These are phyloP conservation scores for Corchorus olitorius DNA, from an alignment of 345 rosid species.

Conservation along the genomic window DNA sequence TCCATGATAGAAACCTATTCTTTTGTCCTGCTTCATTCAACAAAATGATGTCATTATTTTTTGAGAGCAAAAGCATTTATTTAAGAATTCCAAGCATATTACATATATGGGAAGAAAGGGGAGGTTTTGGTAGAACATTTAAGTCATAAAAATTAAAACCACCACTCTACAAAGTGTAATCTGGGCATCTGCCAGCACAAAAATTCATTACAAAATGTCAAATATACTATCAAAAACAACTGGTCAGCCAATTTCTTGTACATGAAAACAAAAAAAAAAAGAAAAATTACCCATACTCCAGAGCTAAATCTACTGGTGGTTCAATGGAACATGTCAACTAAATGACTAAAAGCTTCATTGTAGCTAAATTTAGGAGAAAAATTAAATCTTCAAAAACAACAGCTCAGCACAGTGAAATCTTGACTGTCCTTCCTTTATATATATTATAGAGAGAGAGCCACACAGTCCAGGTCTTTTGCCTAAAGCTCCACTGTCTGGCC, in stretches of 20 bases:
- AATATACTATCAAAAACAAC: not conserved
- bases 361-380: conserved; percentile 3
- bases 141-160: not conserved
- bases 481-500: not conserved
- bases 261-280: not conserved
- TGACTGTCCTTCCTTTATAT: not conserved
- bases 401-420: not conserved
- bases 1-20: no score
- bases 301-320: not conserved
- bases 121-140: no score
- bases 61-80: no score
- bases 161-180: not conserved
- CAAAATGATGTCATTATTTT: no score
- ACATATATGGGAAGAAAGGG: not conserved
- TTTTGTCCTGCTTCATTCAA: no score
- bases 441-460: not conserved
- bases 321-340: not conserved
- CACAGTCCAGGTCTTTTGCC: not conserved
- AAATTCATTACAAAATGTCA: conserved; percentile 1
- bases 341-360: not conserved
- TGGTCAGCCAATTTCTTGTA: conserved; percentile 7
- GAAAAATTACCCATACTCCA: not conserved
- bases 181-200: not conserved
- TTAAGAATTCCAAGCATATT: no score
- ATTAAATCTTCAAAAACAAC: conserved; percentile 16